Evolutionary conservation across 2,329 filamentous ascomycete species (phyloP), one percentile per base, ranked within the genome.

Genomic region (Tolypocladium guangdongense): DNA sequence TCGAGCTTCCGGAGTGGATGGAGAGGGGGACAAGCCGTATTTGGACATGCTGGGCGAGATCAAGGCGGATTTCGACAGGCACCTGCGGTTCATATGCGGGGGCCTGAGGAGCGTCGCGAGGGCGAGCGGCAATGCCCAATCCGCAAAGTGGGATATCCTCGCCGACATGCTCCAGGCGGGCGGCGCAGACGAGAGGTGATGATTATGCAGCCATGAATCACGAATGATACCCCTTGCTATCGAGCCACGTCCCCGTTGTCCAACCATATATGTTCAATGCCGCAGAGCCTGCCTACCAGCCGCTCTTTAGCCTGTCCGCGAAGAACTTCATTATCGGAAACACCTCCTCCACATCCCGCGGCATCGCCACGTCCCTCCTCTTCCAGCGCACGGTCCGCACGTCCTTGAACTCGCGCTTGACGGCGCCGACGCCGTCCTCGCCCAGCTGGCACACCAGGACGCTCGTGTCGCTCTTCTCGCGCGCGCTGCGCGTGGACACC

Each of bases 311-410:
- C 62, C 85, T 78, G 50, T 85, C 78, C 0, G 85, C 84, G 62
- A 90, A 79, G 62, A 86, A 96, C 63, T 86, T 82, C 90, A 96
- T 96, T 56, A 96, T 79, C 0, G 91, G 90, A 62, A 91, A 65
- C 78, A 95, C 91, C 75, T 97, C 91, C 12, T 95, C 90, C 52
- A 86, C 77, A 65, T 78, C 86, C 47, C 76, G 74, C n/a, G 90
- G 90, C 91, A 96, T 96, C 1, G 78, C 79, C 67, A 95, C 89
- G 7, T 85, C 87, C 3, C 67, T 69, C 64, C 84, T 82, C 63
- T 77, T 80, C 82, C 88, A 93, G 62, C 80, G 80, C 53, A 83
- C 83, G 58, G 84, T 76, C 66, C 82, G 77, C 24, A 89, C 82
- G 62, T 83, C 76, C 58, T 76, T 72, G 68, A 92, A 93, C 52